Conservation (phyloP, 306 rosid genomes). For the Quercus engelmannii region DNA sequence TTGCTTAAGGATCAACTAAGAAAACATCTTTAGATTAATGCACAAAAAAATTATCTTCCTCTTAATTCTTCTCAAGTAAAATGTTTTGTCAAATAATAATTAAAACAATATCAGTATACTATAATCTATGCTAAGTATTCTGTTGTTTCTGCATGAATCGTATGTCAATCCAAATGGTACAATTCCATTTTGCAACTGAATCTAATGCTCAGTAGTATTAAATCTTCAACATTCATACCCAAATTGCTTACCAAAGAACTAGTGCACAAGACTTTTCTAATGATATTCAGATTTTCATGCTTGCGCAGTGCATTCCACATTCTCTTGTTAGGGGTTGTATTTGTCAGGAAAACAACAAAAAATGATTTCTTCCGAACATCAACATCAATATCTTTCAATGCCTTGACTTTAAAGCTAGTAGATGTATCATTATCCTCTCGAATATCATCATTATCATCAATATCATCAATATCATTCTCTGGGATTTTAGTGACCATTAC, state of each 20-base stretch:
- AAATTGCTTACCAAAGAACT: conserved; percentile 38
- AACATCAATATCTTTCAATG: conserved; percentile 30
- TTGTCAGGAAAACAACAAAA: conserved; percentile 46
- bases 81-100: too few relatives aligned
- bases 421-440: conserved; percentile 22
- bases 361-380: conserved; percentile 19
- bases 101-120: too few relatives aligned
- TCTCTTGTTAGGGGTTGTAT: conserved; percentile 42
- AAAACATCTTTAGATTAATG: too few relatives aligned
- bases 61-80: too few relatives aligned
- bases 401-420: conserved; percentile 38
- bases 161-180: not conserved
- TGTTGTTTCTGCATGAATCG: too few relatives aligned
- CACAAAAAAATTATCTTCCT: too few relatives aligned
- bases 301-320: conserved; percentile 57
- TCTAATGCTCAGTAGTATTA: too few relatives aligned
- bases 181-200: not conserved
- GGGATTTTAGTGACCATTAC: conserved; percentile 30
- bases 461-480: conserved; percentile 14
- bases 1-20: not conserved
- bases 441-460: too few relatives aligned
- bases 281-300: conserved; percentile 27
- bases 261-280: conserved; percentile 32
- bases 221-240: too few relatives aligned
- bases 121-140: too few relatives aligned